These are phyloP conservation scores for Boletus sp. DNA, from an alignment of 768 basidiomycete genomes.

Conservation along the genomic window DNA sequence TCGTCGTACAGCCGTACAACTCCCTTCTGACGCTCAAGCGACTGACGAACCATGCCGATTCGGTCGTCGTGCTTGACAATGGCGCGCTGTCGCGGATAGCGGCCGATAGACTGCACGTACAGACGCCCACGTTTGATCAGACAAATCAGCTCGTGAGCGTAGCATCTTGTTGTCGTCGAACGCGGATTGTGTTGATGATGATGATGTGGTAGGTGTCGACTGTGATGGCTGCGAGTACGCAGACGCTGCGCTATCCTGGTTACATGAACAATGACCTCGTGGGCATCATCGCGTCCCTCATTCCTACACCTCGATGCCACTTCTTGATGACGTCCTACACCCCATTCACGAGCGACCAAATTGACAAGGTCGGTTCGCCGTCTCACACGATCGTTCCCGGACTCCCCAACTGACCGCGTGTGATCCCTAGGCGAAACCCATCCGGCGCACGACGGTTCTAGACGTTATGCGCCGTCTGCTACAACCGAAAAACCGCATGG, in stretches of 20 bases:
- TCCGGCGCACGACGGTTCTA: slow-evolving; percentile 92
- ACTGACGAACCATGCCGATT: slow-evolving; percentile 93
- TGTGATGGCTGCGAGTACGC: slow-evolving; percentile 96
- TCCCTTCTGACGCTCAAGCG: slow-evolving; percentile 90
- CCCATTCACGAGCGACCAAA: slow-evolving; percentile 94
- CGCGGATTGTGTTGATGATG: neutral
- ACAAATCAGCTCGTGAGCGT: slow-evolving; percentile 80
- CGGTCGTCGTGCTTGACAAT: slow-evolving; percentile 96
- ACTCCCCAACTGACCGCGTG: neutral
- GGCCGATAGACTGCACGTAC: slow-evolving; percentile 84
- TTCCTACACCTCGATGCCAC: slow-evolving; percentile 95
- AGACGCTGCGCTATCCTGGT: slow-evolving; percentile 93
- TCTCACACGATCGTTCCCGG: neutral
- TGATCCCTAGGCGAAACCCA: slow-evolving; percentile 75
- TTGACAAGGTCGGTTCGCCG: slow-evolving; percentile 76
- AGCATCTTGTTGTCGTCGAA: neutral
- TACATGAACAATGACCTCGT: slow-evolving; percentile 99
- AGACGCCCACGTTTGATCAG: slow-evolving; percentile 86
- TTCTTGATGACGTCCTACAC: slow-evolving; percentile 99
- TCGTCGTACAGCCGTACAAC: slow-evolving; percentile 99
- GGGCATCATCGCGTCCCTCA: slow-evolving; percentile 93
- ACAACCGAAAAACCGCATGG: slow-evolving; percentile 98
- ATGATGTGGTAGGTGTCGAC: slow-evolving; percentile 73
- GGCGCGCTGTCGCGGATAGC: slow-evolving; percentile 91
- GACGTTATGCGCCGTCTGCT: slow-evolving; percentile 98